Evolutionary conservation across 345 rosid species (phyloP).

Genomic region (Clausena lansium): DNA sequence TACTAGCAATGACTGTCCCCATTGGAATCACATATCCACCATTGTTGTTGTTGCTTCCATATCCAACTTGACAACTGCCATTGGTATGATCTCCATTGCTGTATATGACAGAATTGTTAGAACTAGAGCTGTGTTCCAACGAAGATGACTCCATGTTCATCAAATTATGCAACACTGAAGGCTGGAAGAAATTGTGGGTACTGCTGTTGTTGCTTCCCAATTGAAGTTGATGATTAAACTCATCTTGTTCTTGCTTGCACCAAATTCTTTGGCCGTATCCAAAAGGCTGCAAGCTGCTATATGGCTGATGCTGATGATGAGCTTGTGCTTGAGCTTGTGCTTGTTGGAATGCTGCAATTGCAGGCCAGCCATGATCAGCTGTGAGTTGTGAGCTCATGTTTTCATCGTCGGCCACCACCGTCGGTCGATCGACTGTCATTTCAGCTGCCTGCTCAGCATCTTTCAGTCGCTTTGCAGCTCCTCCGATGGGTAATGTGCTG

Average conservation of each 20-base stretch:
- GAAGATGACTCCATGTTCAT: slow-evolving; percentile 48
- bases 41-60: neutral
- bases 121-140: slow-evolving; percentile 47
- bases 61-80: slow-evolving; percentile 30
- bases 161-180: slow-evolving; percentile 36
- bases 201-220: slow-evolving; percentile 22
- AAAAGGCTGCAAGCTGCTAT: slow-evolving; percentile 31
- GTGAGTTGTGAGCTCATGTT: slow-evolving; percentile 18
- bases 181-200: slow-evolving; percentile 55
- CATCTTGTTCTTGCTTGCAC: slow-evolving; percentile 70
- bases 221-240: slow-evolving; percentile 34
- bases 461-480: slow-evolving; percentile 63
- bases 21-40: slow-evolving; percentile 36
- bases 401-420: slow-evolving; percentile 5
- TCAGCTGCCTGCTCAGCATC: slow-evolving; percentile 43
- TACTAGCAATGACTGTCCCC: slow-evolving; percentile 31
- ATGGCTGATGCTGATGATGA: slow-evolving; percentile 28
- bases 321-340: slow-evolving; percentile 17
- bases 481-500: slow-evolving; percentile 72
- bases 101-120: slow-evolving; percentile 49
- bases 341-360: slow-evolving; percentile 45
- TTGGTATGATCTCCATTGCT: slow-evolving; percentile 19
- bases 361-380: slow-evolving; percentile 39
- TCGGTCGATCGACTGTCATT: slow-evolving; percentile 22
- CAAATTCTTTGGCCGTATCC: slow-evolving; percentile 51